Conservation (phyloP, 352 stramenopile species). For the Phytophthora aleatoria region DNA sequence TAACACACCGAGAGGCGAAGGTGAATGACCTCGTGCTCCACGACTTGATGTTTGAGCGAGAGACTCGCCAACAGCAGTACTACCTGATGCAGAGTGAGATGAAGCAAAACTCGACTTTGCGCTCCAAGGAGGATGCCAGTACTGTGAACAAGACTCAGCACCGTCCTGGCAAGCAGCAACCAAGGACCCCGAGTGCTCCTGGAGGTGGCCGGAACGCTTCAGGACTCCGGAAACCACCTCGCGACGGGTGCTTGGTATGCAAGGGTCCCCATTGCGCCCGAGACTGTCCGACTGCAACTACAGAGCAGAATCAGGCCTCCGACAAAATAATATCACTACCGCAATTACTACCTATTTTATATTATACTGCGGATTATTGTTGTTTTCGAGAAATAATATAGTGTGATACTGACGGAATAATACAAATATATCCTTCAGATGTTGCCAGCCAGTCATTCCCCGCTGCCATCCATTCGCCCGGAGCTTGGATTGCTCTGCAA, state of each 20-base stretch:
- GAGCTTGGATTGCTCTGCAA: no score
- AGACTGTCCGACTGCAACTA: constrained; percentile 5
- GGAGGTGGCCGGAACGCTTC: neutral
- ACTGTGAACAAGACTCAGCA: neutral
- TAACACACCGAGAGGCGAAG: constrained; percentile 7
- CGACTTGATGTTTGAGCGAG: constrained; percentile 23
- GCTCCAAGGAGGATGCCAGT: neutral
- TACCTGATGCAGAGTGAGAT: constrained; percentile 15
- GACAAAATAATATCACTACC: no score
- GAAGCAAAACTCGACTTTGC: neutral
- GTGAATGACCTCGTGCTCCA: constrained; percentile 13
- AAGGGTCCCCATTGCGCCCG: constrained; percentile 13
- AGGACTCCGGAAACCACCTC: neutral
- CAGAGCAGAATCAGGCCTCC: constrained; percentile 5
- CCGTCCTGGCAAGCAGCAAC: neutral
- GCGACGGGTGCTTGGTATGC: neutral
- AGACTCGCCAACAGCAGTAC: constrained; percentile 18
- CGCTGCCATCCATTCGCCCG: no score
- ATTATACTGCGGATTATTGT: no score
- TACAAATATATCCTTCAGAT: no score
- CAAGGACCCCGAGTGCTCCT: neutral
- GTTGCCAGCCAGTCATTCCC: no score
- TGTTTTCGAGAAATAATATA: no score
- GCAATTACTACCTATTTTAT: no score
- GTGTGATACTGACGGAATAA: no score